Base-by-base conservation (phyloP, 768 basidiomycete genomes). In the Cyathus striatus region DNA sequence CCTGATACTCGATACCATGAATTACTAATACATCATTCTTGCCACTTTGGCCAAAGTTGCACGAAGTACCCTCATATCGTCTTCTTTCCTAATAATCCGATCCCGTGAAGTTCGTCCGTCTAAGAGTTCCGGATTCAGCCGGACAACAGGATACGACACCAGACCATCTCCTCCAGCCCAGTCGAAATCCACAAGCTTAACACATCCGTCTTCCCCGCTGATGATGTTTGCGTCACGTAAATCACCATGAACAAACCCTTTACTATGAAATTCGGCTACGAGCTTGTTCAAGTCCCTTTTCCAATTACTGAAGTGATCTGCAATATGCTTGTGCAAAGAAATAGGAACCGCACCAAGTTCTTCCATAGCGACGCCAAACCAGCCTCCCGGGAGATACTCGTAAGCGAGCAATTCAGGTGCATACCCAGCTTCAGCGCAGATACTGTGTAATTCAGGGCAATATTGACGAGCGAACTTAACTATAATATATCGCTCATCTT, bases 361-460 rank as follows among this genome's bases (percentile, higher is more conserved):
- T 23, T 54, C 54, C 60, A 61, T 58, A 4, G 53, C 58, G 1
- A 60, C 45, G 14, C 39, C 54, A 25, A 35, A 46, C 60, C 60
- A 61, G 9, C 60, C 57, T 18, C 58, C 60, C 27, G 59, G 55
- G 21, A 63, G 51, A 17, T 10, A 7, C 38, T 60, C 49, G 35
- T 45, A 58, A n/a, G 42, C 59, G 40, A 55, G 44, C 9, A 63
- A 24, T 21, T 23, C 7, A 1, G 59, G 61, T 14, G 61, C 61
- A 38, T 48, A 47, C 10, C 56, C 51, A 5, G 27, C 22, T 14
- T 35, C 27, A n/a, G 48, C 43, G 40, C 60, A 62, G 38, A 51
- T 43, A 2, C 38, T 22, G 45, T 63, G 61, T 38, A 54, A 42
- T 10, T 51, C 49, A 6, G 25, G 27, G 7, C 38, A 50, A 42